These are phyloP conservation scores for Alternaria longipes DNA, from an alignment of 2,329 filamentous ascomycete species.

Conservation along the genomic window DNA sequence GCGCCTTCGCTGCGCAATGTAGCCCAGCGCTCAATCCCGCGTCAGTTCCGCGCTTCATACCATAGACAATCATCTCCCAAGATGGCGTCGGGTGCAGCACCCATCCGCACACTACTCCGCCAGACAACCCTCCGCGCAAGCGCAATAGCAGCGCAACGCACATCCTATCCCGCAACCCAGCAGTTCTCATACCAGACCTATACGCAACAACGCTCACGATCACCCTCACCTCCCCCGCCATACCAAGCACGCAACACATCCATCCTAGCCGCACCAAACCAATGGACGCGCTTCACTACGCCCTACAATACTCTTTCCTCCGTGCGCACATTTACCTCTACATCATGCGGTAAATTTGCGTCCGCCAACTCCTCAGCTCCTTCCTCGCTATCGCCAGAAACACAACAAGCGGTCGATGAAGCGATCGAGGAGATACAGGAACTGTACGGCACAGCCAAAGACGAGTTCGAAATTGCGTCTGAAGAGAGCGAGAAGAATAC, in stretches of 20 bases:
- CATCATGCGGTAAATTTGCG: conserved; percentile 16
- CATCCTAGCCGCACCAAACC: conserved; percentile 32
- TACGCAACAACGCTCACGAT: conserved; percentile 29
- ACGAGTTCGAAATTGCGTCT: conserved; percentile 61
- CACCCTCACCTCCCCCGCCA: conserved; percentile 36
- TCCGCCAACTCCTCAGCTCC: conserved; percentile 11
- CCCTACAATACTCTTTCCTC: conserved; percentile 40
- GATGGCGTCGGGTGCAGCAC: conserved; percentile 35
- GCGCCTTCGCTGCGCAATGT: conserved; percentile 21
- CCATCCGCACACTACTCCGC: conserved; percentile 43
- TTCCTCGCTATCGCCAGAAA: conserved; percentile 28
- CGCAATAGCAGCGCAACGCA: conserved; percentile 34
- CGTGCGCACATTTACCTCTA: conserved; percentile 43
- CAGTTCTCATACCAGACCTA: conserved; percentile 27
- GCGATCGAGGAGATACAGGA: conserved; percentile 49
- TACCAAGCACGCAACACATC: conserved; percentile 39
- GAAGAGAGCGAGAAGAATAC: conserved; percentile 64
- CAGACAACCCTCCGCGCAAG: conserved; percentile 38
- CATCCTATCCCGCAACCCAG: conserved; percentile 29
- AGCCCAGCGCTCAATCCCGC: conserved; percentile 17
- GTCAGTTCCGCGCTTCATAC: conserved; percentile 19
- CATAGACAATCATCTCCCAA: conserved; percentile 29
- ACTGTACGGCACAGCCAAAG: conserved; percentile 51
- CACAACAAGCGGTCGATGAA: conserved; percentile 37
- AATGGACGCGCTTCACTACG: conserved; percentile 48